Evolutionary conservation across 1,284 basidiomycete species (phyloP).

Genomic region (Trichosporon ovoides): DNA sequence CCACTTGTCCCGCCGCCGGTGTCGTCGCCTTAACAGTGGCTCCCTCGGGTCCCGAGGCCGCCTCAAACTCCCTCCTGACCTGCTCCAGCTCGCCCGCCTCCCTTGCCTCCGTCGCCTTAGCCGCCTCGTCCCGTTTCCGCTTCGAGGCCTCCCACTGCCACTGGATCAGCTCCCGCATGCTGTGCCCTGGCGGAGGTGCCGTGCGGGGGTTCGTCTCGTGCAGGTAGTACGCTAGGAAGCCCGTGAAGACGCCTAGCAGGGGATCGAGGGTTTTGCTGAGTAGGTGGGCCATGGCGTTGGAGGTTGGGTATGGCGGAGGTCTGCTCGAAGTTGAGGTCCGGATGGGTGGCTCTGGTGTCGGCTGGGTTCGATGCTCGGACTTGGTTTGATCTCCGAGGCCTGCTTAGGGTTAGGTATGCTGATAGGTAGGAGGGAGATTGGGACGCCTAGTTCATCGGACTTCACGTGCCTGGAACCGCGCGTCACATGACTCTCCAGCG

Average conservation of each 20-base stretch:
- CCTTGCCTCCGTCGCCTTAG: slow-evolving; percentile 12
- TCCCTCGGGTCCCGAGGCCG: not conserved
- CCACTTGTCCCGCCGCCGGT: not conserved
- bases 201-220: slow-evolving; percentile 79
- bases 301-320: not conserved
- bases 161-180: slow-evolving; percentile 57
- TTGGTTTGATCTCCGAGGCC: too few species aligned
- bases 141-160: slow-evolving; percentile 61
- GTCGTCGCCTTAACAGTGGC: not conserved
- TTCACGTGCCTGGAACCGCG: too few species aligned
- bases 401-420: too few species aligned
- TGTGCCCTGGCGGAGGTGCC: slow-evolving; percentile 61
- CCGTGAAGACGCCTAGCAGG: slow-evolving; percentile 69
- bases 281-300: slow-evolving; percentile 27
- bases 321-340: too few species aligned
- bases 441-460: too few species aligned
- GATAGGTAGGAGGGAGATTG: too few species aligned
- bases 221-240: slow-evolving; percentile 72
- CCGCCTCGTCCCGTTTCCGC: slow-evolving; percentile 24
- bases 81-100: slow-evolving; percentile 39
- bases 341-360: too few species aligned
- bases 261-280: slow-evolving; percentile 58
- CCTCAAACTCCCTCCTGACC: slow-evolving; percentile 40
- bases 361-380: too few species aligned
- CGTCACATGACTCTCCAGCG: too few species aligned